phyloP scores from a whole-genome alignment of 2,329 filamentous ascomycete genomes.

The Aureobasidium sp. region DNA sequence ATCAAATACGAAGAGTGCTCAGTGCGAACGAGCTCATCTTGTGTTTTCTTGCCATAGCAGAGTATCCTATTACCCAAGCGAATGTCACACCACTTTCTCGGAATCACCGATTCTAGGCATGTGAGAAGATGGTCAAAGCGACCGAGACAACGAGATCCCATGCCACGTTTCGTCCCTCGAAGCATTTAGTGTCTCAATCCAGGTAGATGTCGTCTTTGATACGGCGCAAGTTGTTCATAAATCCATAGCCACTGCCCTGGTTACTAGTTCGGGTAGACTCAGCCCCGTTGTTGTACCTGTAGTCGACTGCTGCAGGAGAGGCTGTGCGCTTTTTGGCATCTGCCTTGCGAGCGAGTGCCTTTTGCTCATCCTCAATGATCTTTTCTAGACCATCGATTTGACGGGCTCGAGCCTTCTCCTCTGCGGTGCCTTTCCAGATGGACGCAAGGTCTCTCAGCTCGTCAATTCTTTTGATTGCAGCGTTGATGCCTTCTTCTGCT shows the following conservation, averaged over 20 bases:
- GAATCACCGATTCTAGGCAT: background rate
- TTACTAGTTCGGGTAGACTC: constrained; percentile 20
- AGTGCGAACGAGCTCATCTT: too few species aligned
- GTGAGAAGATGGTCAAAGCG: background rate
- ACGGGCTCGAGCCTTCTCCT: constrained; percentile 75
- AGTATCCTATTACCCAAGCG: background rate
- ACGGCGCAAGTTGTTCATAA: constrained; percentile 47
- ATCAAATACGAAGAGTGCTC: background rate
- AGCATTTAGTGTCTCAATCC: constrained; percentile 29
- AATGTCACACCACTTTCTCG: background rate
- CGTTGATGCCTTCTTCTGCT: constrained; percentile 62
- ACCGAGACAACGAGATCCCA: background rate
- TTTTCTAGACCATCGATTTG: constrained; percentile 77
- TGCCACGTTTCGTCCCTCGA: background rate
- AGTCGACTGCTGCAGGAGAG: constrained; percentile 21
- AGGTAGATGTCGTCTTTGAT: constrained; percentile 48
- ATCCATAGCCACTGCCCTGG: constrained; percentile 41
- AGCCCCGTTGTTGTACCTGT: constrained; percentile 24
- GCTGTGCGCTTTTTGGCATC: constrained; percentile 18
- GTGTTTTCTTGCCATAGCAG: background rate
- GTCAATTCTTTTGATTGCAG: constrained; percentile 66
- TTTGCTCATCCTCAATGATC: constrained; percentile 68
- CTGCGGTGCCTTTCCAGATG: constrained; percentile 95
- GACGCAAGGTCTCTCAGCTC: constrained; percentile 65
- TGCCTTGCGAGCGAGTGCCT: constrained; percentile 33